These are phyloP conservation scores for Drosera spatulata DNA, from an alignment of 179 eudicot genomes.

Conservation along the genomic window DNA sequence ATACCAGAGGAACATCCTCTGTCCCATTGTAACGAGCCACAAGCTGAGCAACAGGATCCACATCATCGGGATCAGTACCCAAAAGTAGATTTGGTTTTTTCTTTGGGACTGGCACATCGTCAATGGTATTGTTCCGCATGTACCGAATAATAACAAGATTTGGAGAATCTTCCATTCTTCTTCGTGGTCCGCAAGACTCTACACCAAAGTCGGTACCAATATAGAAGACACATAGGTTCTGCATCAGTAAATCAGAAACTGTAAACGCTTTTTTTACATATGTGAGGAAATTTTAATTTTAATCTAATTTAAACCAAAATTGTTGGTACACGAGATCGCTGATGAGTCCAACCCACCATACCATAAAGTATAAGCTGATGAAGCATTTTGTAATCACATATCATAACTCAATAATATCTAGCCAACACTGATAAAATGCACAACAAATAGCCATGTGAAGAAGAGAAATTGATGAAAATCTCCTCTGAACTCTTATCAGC, in stretches of 20 bases:
- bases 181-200: constrained; percentile 82
- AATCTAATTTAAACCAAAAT: too few relatives aligned
- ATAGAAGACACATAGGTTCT: constrained; percentile 70
- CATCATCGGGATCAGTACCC: constrained; percentile 39
- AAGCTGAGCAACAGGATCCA: constrained; percentile 79
- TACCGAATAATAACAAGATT: constrained; percentile 66
- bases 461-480: too few relatives aligned
- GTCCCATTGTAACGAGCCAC: constrained; percentile 84
- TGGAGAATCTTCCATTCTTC: constrained; percentile 52
- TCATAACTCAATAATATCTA: too few relatives aligned
- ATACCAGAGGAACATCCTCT: constrained; percentile 54
- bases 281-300: too few relatives aligned
- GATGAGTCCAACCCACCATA: too few relatives aligned
- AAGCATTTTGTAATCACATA: too few relatives aligned
- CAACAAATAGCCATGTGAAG: too few relatives aligned
- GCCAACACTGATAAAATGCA: too few relatives aligned
- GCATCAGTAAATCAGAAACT: constrained; percentile 15
- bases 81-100: constrained; percentile 37
- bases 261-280: neutral
- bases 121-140: constrained; percentile 53
- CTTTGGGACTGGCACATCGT: constrained; percentile 19
- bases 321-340: too few relatives aligned
- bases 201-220: constrained; percentile 59
- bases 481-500: too few relatives aligned
- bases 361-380: too few relatives aligned